Percentiles rank a stretch among this genome's conserved stretches.
phyloP scores from a whole-genome alignment of 495 filamentous ascomycete species.

The Trichoderma asperelloides region DNA sequence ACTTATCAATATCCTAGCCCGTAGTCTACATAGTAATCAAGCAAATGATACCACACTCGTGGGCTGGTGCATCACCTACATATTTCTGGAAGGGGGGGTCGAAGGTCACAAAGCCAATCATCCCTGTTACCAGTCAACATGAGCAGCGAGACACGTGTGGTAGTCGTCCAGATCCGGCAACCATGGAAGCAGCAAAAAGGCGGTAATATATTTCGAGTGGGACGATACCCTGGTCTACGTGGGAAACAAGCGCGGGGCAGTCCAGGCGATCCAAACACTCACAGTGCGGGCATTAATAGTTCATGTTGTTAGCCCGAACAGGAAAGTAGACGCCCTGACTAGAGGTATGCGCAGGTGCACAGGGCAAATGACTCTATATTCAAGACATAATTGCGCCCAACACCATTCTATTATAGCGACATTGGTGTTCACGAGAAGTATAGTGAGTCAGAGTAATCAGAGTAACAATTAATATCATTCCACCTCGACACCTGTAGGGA shows the following conservation, averaged over 20 bases:
- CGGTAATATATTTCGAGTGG: neutral
- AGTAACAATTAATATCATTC: too few species aligned
- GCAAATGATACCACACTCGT: too few species aligned
- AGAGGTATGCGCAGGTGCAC: neutral
- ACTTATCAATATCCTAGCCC: too few species aligned
- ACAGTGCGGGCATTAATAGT: neutral
- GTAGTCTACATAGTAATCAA: too few species aligned
- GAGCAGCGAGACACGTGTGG: neutral
- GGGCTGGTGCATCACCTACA: too few species aligned
- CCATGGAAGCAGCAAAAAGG: neutral
- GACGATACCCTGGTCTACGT: neutral
- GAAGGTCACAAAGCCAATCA: neutral
- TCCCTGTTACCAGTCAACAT: neutral
- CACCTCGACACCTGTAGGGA: too few species aligned
- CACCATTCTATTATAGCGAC: too few species aligned
- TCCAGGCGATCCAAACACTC: neutral
- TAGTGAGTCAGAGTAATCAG: too few species aligned
- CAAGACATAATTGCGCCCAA: too few species aligned
- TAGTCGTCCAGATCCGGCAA: neutral
- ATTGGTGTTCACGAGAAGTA: too few species aligned
- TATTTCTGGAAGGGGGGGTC: neutral
- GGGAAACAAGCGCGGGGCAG: neutral
- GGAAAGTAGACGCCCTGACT: slow-evolving; percentile 4
- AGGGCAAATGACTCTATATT: too few species aligned
- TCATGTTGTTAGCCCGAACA: neutral